Evolutionary conservation across 176 grass and related monocot species (phyloP).

Genomic region (Phragmites australis): DNA sequence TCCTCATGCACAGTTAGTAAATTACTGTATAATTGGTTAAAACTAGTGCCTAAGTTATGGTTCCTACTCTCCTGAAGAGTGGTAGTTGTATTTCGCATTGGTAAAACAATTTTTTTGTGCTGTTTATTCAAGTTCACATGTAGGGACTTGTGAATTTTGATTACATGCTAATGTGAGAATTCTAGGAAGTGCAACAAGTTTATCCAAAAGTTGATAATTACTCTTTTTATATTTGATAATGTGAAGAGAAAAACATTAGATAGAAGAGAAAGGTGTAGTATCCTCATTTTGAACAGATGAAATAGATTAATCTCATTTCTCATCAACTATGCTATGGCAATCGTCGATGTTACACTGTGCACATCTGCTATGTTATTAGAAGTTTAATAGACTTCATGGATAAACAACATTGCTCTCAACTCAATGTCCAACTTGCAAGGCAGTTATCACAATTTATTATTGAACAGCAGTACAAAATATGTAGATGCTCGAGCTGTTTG

Average conservation of each 20-base stretch:
- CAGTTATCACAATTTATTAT: not conserved
- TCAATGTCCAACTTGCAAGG: not conserved
- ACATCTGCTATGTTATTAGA: constrained; percentile 3
- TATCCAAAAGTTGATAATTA: not conserved
- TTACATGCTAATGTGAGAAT: not conserved
- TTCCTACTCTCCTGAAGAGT: not conserved
- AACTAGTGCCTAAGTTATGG: constrained; percentile 5
- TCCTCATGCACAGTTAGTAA: not conserved
- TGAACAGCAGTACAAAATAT: not conserved
- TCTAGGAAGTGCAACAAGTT: not conserved
- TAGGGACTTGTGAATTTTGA: not conserved
- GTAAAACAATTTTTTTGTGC: constrained; percentile 8
- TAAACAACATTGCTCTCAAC: constrained; percentile 4
- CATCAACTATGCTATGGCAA: not conserved
- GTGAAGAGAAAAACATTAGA: constrained; percentile 16
- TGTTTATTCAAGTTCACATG: constrained; percentile 21
- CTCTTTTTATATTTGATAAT: not conserved
- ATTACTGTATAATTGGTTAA: not conserved
- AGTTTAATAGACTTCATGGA: constrained; percentile 11
- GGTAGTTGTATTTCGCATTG: constrained; percentile 1
- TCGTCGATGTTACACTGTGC: not conserved
- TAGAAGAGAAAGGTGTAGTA: not conserved
- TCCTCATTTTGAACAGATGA: not conserved
- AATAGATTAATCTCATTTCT: not conserved
- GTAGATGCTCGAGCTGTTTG: not conserved